phyloP scores from a whole-genome alignment of 805 yeast species.

The Alloascoidea hylecoeti region DNA sequence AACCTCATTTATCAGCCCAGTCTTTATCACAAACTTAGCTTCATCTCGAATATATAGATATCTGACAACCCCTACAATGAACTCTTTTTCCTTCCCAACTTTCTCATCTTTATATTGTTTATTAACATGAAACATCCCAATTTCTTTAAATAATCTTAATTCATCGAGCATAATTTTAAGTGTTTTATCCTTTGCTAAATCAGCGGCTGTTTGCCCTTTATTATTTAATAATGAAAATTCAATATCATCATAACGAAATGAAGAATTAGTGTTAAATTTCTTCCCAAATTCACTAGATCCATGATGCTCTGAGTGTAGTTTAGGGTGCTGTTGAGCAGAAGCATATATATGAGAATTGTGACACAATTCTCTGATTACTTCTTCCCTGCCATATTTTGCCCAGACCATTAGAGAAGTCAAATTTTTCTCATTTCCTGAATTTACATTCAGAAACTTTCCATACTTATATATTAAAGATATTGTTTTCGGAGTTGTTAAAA shows the following conservation, averaged over 20 bases:
- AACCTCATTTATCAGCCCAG: slow-evolving; percentile 5
- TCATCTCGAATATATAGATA: slow-evolving; percentile 8
- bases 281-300: too few species aligned
- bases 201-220: slow-evolving; percentile 18
- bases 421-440: slow-evolving; percentile 41
- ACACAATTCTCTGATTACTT: slow-evolving; percentile 39
- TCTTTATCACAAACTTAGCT: slow-evolving; percentile 11
- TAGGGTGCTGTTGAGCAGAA: too few species aligned
- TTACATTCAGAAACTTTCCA: slow-evolving; percentile 31
- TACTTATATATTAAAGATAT: slow-evolving; percentile 24
- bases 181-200: slow-evolving; percentile 15
- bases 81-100: slow-evolving; percentile 3
- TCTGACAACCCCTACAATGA: slow-evolving; percentile 6
- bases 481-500: slow-evolving; percentile 32
- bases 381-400: slow-evolving; percentile 52
- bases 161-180: slow-evolving; percentile 12
- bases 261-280: too few species aligned
- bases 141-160: slow-evolving; percentile 3
- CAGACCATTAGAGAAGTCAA: slow-evolving; percentile 62
- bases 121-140: not conserved
- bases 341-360: too few species aligned
- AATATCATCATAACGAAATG: slow-evolving; percentile 32
- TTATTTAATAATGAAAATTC: slow-evolving; percentile 21
- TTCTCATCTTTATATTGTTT: not conserved
- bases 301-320: too few species aligned